Evolutionary conservation across 2,329 filamentous ascomycete species (phyloP), one percentile per base, ranked within the genome.

Genomic region (Pseudocercospora fijiensis): DNA sequence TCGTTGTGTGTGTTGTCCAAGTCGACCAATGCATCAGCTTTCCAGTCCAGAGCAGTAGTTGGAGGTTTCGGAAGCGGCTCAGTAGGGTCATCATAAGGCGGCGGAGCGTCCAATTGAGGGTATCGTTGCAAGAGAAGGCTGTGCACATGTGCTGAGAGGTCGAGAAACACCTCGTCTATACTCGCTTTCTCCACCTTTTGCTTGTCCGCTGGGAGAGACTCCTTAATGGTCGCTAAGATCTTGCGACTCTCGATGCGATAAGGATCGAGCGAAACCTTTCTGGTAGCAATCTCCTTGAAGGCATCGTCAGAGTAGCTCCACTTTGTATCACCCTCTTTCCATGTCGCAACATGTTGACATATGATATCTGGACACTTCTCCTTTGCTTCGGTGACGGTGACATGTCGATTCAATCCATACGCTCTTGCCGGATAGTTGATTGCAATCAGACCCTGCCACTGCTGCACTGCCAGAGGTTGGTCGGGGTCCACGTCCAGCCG

Each of bases 121-220:
- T 92, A 96, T 58, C 90, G 82, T 69, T 90, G 83, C 45, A 96
- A 77, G 56, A 99, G 79, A 27, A 90, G 82, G 1, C 83, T 83
- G 76, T 96, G 90, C 2, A 97, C 85, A 65, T 97, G 90, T 0
- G 90, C 88, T 9, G 92, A 96, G 57, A 99, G 78, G 77, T 99
- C 95, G 65, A 98, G 80, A 74, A 97, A 99, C 8, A 97, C 92
- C 77, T 99, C 95, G 75, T 99, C 95, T 61, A 98, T 90, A 73
- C 92, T 89, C 18, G 94, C 95, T 76, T 98, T 99, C 80, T 99
- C 94, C 51, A 97, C 86, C 71, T 84, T 87, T 74, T 92, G 90
- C 65, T 87, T 75, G 0, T 83, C 75, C 18, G 80, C 75, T 1
- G 90, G 89, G 51, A 97, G 78, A 33, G 81, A 81, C 4, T 90